Evolutionary conservation across 345 rosid species (phyloP), one percentile per base, ranked within the genome.

Genomic region (Rhizophora apiculata): DNA sequence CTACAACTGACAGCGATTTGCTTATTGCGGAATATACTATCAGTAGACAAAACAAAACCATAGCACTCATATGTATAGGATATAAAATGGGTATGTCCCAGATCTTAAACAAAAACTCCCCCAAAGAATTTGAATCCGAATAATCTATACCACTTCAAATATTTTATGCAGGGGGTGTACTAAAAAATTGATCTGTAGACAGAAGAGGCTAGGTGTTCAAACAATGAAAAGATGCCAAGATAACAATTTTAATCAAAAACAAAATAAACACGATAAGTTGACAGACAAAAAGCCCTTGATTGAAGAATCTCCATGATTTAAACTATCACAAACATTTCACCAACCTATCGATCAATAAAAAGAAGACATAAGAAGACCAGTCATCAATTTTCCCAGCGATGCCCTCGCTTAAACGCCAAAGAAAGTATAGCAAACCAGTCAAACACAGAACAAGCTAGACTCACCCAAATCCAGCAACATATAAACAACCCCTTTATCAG

Each of bases 241-340:
- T 8, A 73, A 8, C 43, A 60, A 26, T 6, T 29, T 56, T 61
- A 30, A 24, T 21, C 21, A 24, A 68, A 34, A 49, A 65, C 19
- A 57, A 37, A 72, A 46, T 57, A 49, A 46, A 37, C 77, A 55
- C 18, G 26, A 63, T 32, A 8, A 8, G 27, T 27, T 62, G 68
- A 68, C 31, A 55, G 56, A 55, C 5, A 67, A 67, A 63, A 19
- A 6, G 13, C 39, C 52, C 52, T 53, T 24, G 59, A 72, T 3
- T 18, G 62, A 29, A 43, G 36, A 55, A 56, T n/a, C 61, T 43
- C 57, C 69, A 71, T 27, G 24, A 64, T 39, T 59, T 57, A 72
- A 64, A 37, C 20, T 48, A 43, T 19, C 18, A 43, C 49, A 43
- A 43, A 43, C 18, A 43, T 43, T 43, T 15, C 18, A 43, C 5